Evolutionary conservation across 225 moss, liverwort and hornwort species (phyloP), one percentile per base, ranked within the genome.

Genomic region (Polytrichum formosum): DNA sequence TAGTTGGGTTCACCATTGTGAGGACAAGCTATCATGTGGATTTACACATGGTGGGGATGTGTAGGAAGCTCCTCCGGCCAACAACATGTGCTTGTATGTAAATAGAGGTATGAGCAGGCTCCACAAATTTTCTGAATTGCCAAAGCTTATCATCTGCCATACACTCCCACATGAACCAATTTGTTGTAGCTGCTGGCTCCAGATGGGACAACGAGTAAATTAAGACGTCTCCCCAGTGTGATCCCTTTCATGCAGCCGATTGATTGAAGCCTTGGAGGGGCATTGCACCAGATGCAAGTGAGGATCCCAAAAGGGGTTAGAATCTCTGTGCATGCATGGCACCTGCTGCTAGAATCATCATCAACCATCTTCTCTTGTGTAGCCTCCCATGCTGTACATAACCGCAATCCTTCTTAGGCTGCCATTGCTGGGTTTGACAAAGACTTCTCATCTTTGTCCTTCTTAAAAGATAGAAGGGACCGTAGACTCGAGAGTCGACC

Each of bases 401-500:
- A 21, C 58, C 58, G 1, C 7, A 58, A 20, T 9, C 20, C 58
- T 22, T 56, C 25, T 72, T 86, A 86, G 5, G 77, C 77, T 61
- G 82, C 86, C 75, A 80, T 76, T 19, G 71, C 75, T 71, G 91
- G 82, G 30, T 81, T 77, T 35, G 85, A 70, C 54, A 87, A 65
- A 6, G 79, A 7, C 30, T 74, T 82, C 37, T 89, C 88, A 61
- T 93, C 80, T 80, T 93, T 93, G 55, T 89, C 91, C 66, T 88
- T 90, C 80, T 85, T 93, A 69, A 96, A 96, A 29, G 86, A 84
- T 10, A 93, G 73, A 18, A 96, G 70, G 55, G 92, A 90, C 1
- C 91, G 87, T 35, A 96, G 73, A 69, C 88, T 87, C 4, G 95
- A 84, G 37, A 93, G 78, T 5, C 91, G 80, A 56, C 93, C 91